Base-by-base conservation (phyloP, 1,139 yeast species). In the Geotrichum restrictum region DNA sequence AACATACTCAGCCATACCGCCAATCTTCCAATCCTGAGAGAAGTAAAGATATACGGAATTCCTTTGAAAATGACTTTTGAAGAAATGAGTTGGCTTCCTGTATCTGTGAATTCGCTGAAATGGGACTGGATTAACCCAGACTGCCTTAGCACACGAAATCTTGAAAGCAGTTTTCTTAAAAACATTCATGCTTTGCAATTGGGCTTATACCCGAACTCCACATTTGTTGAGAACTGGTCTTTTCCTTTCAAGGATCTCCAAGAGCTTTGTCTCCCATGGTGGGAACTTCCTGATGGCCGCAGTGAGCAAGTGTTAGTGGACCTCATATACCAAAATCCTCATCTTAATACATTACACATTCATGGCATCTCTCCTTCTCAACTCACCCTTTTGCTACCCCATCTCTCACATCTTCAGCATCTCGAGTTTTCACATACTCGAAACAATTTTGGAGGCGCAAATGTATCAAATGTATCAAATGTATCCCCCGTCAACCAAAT, bases 181-280 rank as follows among this genome's bases (percentile, higher is more conserved):
- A 42, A 42, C 14, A 31, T 42, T 3, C 32, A 19, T 16, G 22
- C 29, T 29, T 22, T 42, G 21, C 37, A 42, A 18, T 22, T 42
- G 45, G 45, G 33, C n/a, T 24, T 31, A 2, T 3, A 14, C 11
- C 24, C 45, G 2, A n/a, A n/a, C 14, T 16, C 36, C 36, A 14
- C 27, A 31, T 31, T 27, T 7, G n/a, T 31, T 5, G 13, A 42
- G n/a, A 34, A 29, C 22, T 42, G 34, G 36, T 29, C 19, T 5
- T 42, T 42, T n/a, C 45, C 45, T 14, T 42, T 42, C 27, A 29
- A n/a, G 24, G 14, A 42, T 21, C 22, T 42, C n/a, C 24, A 42
- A 13, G 24, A 42, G 10, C 37, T 42, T 11, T 42, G 45, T 19
- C 10, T 42, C 6, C 24, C 45, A 14, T 38, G 41, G 41, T 38